phyloP scores from a whole-genome alignment of 331 rosid species.

The Cydonia oblonga region DNA sequence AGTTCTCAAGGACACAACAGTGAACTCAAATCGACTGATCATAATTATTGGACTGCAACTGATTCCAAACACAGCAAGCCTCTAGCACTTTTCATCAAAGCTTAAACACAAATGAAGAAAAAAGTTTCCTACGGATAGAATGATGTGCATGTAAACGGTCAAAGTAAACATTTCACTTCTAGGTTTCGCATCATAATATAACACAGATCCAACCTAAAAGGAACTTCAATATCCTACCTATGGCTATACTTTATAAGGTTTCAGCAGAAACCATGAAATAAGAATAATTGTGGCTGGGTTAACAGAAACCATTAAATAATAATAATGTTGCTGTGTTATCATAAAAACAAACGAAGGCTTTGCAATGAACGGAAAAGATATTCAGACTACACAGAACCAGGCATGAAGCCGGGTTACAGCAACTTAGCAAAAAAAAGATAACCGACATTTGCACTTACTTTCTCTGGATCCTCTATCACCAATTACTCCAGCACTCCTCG shows the following conservation, averaged over 20 bases:
- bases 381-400: background rate
- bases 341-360: background rate
- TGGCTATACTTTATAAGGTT: background rate
- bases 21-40: background rate
- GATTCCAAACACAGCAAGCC: background rate
- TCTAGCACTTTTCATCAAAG: background rate
- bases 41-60: background rate
- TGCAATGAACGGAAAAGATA: background rate
- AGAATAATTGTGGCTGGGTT: background rate
- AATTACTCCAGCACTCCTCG: constrained; percentile 48
- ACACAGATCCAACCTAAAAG: background rate
- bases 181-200: background rate
- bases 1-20: background rate
- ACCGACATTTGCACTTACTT: constrained; percentile 36
- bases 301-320: background rate
- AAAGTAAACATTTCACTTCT: background rate
- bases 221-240: background rate
- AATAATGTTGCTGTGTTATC: background rate
- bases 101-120: background rate
- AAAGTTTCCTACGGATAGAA: background rate
- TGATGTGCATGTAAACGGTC: background rate
- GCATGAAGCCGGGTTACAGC: background rate
- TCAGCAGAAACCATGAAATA: background rate
- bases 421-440: background rate
- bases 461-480: constrained; percentile 79